Percentiles rank a stretch among this genome's conserved stretches.
Evolutionary conservation across 2,329 filamentous ascomycete species (phyloP).

Genomic region (Epichloe festucae): DNA sequence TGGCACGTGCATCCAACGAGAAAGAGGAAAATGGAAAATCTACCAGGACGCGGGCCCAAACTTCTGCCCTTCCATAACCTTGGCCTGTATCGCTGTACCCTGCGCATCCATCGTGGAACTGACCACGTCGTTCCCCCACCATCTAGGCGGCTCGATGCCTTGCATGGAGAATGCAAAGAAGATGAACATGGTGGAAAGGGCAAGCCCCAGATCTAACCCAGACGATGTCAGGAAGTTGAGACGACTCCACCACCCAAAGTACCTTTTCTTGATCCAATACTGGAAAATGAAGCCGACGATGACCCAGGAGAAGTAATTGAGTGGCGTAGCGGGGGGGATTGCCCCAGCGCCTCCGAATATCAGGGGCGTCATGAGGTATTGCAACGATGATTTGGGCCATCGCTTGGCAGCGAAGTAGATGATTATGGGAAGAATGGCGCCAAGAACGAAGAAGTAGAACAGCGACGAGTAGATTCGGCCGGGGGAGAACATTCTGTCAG

Average conservation of each 20-base stretch:
- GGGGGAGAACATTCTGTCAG: constrained; percentile 48
- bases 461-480: constrained; percentile 49
- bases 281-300: constrained; percentile 61
- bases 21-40: not conserved
- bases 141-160: constrained; percentile 46
- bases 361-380: constrained; percentile 46
- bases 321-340: constrained; percentile 55
- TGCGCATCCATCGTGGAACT: constrained; percentile 47
- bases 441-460: constrained; percentile 46
- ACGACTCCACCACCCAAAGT: constrained; percentile 59
- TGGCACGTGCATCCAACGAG: not conserved
- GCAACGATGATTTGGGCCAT: constrained; percentile 36
- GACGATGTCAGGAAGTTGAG: constrained; percentile 63
- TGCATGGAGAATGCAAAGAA: constrained; percentile 58
- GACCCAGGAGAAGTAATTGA: constrained; percentile 65
- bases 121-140: constrained; percentile 57
- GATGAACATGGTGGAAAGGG: constrained; percentile 52
- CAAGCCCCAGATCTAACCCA: constrained; percentile 55
- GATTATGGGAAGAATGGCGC: constrained; percentile 37
- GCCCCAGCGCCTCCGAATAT: constrained; percentile 46
- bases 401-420: constrained; percentile 37
- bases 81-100: constrained; percentile 44
- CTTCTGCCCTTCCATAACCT: constrained; percentile 37
- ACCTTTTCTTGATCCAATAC: constrained; percentile 48
- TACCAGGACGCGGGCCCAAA: constrained; percentile 50